Percentiles rank a stretch among this genome's conserved stretches.
Evolutionary conservation across 2,329 filamentous ascomycete genomes (phyloP).

Genomic region (Diaporthe vaccinii): DNA sequence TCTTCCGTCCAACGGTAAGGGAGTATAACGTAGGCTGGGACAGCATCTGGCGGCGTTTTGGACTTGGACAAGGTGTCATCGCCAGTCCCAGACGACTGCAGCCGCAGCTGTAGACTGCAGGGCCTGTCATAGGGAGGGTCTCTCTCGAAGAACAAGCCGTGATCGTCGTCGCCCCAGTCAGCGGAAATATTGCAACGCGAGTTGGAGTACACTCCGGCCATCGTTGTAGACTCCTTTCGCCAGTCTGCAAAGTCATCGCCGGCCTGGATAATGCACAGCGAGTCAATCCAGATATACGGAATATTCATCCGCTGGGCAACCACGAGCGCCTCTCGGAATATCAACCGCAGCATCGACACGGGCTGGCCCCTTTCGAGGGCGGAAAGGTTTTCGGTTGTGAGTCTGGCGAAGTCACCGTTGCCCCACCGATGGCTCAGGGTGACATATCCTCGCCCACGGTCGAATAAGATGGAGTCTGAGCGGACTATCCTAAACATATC

Average conservation of each 20-base stretch:
- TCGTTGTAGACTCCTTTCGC: neutral
- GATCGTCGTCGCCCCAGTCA: neutral
- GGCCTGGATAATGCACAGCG: slow-evolving; percentile 4
- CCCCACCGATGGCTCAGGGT: slow-evolving; percentile 11
- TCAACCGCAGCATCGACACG: neutral
- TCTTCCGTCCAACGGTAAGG: neutral
- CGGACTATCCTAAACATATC: neutral
- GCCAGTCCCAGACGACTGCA: neutral
- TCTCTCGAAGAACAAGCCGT: neutral
- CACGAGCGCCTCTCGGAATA: neutral
- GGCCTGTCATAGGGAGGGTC: neutral
- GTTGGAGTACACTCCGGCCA: neutral
- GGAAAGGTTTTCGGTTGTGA: neutral
- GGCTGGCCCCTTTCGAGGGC: neutral
- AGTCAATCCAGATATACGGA: slow-evolving; percentile 10
- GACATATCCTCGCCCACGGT: neutral
- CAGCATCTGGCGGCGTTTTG: neutral
- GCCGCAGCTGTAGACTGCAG: neutral
- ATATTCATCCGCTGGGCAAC: neutral
- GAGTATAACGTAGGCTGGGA: neutral
- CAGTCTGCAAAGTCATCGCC: slow-evolving; percentile 1
- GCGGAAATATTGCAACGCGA: slow-evolving; percentile 8
- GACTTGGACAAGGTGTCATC: neutral
- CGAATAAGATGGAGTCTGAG: neutral
- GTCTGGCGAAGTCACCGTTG: neutral